phyloP scores from a whole-genome alignment of 768 basidiomycete genomes.

The Clavaria fumosa region DNA sequence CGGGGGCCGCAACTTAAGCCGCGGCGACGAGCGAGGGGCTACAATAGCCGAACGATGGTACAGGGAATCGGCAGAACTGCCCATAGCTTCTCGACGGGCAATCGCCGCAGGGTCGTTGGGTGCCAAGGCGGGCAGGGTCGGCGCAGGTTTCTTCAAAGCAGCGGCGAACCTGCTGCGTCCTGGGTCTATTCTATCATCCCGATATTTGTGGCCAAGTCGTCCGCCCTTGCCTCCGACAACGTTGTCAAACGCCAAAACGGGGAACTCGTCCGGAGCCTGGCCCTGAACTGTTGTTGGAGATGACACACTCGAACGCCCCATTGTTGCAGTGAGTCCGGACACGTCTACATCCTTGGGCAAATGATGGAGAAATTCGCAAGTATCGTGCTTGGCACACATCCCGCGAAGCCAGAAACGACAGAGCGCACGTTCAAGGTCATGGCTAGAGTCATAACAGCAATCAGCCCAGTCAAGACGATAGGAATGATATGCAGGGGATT shows the following conservation, averaged over 20 bases:
- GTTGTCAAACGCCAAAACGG: constrained; percentile 39
- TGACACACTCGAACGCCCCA: constrained; percentile 49
- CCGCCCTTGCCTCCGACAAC: constrained; percentile 24
- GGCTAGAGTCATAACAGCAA: constrained; percentile 29
- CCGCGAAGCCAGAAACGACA: constrained; percentile 98
- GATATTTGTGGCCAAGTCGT: constrained; percentile 23
- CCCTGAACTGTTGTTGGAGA: constrained; percentile 27
- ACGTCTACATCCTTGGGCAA: constrained; percentile 79
- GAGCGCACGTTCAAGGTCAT: constrained; percentile 86
- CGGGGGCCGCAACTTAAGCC: constrained; percentile 73
- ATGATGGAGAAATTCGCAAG: constrained; percentile 92
- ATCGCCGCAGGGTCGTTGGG: constrained; percentile 26
- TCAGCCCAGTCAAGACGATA: neutral
- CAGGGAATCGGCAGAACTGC: constrained; percentile 42
- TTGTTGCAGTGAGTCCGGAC: constrained; percentile 45
- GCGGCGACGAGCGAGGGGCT: constrained; percentile 68
- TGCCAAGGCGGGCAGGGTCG: constrained; percentile 12
- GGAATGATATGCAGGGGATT: constrained; percentile 5
- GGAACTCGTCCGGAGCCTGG: constrained; percentile 54
- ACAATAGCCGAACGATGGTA: constrained; percentile 56
- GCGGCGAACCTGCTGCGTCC: constrained; percentile 81
- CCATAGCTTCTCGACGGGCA: constrained; percentile 42
- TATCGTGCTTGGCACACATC: constrained; percentile 91
- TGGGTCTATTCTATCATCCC: constrained; percentile 40
- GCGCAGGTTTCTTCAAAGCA: constrained; percentile 64